phyloP scores from a whole-genome alignment of 2,329 filamentous ascomycete species.

The Tolypocladium paradoxum region DNA sequence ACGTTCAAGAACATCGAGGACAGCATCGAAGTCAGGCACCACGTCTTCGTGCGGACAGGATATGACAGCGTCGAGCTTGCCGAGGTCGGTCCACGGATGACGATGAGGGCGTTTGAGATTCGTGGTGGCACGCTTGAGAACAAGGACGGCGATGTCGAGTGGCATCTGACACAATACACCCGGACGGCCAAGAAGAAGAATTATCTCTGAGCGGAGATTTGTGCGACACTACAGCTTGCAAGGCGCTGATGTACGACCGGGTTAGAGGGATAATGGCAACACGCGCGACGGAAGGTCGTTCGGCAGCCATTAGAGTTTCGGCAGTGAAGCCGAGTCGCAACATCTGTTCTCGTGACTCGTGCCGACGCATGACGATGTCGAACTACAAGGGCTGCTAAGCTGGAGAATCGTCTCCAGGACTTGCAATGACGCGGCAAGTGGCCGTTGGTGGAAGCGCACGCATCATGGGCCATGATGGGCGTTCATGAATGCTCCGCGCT shows the following conservation, averaged over 20 bases:
- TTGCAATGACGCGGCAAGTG: not conserved
- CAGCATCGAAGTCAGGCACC: conserved; percentile 72
- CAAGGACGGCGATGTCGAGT: conserved; percentile 91
- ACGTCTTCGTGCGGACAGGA: conserved; percentile 85
- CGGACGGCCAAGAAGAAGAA: conserved; percentile 82
- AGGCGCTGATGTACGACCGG: not conserved
- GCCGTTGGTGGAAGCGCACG: not conserved
- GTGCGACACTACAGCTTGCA: not conserved
- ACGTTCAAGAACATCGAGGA: conserved; percentile 94
- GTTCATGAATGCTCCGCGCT: not conserved
- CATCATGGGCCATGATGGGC: not conserved
- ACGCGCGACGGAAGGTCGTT: not conserved
- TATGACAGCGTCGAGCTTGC: conserved; percentile 82
- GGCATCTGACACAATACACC: conserved; percentile 93
- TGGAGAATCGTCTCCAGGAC: not conserved
- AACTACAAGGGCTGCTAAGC: not conserved
- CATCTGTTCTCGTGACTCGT: not conserved
- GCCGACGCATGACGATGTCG: not conserved
- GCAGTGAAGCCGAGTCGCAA: not conserved
- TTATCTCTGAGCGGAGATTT: conserved; percentile 1
- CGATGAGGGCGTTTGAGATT: conserved; percentile 94
- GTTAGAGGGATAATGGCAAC: not conserved
- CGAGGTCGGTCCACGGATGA: conserved; percentile 90
- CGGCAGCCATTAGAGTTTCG: not conserved
- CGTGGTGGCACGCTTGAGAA: conserved; percentile 84